A percentile compares a stretch with the other conserved stretches of the same genome.
Conservation (phyloP, 139 green algal species). For the Chlorella ohadii region DNA sequence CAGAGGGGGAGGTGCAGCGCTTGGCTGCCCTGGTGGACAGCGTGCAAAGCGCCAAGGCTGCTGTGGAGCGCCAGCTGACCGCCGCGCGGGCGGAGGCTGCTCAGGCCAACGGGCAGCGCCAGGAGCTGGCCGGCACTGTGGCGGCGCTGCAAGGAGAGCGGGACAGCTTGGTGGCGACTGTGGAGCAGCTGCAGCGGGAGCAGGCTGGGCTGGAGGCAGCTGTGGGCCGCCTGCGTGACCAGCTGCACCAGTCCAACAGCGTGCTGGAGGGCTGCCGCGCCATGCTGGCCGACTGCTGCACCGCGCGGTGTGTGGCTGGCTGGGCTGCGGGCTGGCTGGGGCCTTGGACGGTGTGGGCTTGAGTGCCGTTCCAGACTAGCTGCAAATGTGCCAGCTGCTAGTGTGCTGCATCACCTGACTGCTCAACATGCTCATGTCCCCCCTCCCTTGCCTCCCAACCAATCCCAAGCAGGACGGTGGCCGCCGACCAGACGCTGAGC, state of each 20-base stretch:
- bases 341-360: no score
- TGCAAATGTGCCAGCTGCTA: neutral
- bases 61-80: neutral
- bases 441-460: neutral
- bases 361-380: neutral
- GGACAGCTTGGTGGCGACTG: neutral
- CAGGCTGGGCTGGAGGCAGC: neutral
- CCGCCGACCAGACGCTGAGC: neutral
- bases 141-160: neutral
- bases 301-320: neutral
- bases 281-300: constrained; percentile 3
- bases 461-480: constrained; percentile 3
- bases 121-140: neutral
- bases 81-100: neutral
- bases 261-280: constrained; percentile 22
- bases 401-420: neutral
- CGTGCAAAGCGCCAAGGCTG: neutral
- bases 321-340: no score
- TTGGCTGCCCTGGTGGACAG: neutral
- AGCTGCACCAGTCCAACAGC: constrained; percentile 5
- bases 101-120: neutral
- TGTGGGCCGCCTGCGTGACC: neutral
- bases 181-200: constrained; percentile 8
- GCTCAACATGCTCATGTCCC: no score
- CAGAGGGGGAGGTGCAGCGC: neutral